Conservation (phyloP, 345 rosid genomes). For the Gossypium longicalyx region DNA sequence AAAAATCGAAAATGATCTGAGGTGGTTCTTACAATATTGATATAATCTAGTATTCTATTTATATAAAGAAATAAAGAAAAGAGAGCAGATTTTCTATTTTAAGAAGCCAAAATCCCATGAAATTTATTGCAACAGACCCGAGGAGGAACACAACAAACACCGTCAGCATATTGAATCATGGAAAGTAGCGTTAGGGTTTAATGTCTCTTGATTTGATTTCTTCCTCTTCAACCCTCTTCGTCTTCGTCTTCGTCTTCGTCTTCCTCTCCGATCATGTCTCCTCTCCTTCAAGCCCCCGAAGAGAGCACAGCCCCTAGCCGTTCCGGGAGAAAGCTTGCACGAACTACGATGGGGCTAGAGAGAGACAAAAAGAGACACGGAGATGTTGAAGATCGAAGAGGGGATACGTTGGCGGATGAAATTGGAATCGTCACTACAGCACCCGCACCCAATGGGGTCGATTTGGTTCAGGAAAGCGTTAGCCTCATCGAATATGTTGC, state of each 20-base stretch:
- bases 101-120: neutral
- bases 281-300: neutral
- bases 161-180: neutral
- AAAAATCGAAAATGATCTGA: too few species aligned
- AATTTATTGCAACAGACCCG: conserved; percentile 6
- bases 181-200: neutral
- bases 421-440: neutral
- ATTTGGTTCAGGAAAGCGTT: conserved; percentile 35
- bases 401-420: conserved; percentile 19
- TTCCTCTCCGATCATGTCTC: neutral
- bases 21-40: too few species aligned
- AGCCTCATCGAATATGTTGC: conserved; percentile 40
- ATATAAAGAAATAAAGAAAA: neutral
- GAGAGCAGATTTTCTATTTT: neutral
- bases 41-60: neutral
- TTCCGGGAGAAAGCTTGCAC: neutral
- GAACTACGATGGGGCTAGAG: conserved; percentile 30
- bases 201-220: neutral
- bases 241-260: neutral
- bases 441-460: neutral
- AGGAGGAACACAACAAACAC: neutral
- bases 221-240: neutral
- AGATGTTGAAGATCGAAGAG: conserved; percentile 22
- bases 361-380: conserved; percentile 19
- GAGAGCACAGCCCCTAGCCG: neutral